These are phyloP conservation scores for Candida coleopterorum DNA, from an alignment of 805 yeast genomes.

Conservation along the genomic window DNA sequence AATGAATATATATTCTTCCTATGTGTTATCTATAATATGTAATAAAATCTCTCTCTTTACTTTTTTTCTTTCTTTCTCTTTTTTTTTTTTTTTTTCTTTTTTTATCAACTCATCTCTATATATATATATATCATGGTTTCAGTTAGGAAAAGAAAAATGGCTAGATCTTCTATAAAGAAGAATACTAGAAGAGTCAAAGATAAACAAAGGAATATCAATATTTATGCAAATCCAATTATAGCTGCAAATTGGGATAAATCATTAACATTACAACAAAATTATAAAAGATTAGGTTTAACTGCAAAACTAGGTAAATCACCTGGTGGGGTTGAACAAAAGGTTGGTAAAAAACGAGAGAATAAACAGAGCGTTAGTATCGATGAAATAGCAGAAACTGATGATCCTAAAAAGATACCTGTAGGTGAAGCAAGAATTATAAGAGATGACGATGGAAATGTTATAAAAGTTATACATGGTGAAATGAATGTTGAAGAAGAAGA, in stretches of 20 bases:
- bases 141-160: constrained; percentile 84
- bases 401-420: constrained; percentile 60
- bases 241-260: constrained; percentile 88
- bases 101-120: not conserved
- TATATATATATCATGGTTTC: constrained; percentile 44
- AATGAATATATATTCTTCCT: not conserved
- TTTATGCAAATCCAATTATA: constrained; percentile 72
- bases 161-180: constrained; percentile 64
- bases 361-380: constrained; percentile 25
- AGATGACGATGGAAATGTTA: constrained; percentile 63
- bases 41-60: not conserved
- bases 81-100: not conserved
- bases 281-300: constrained; percentile 72
- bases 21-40: not conserved
- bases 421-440: constrained; percentile 77
- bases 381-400: constrained; percentile 40
- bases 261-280: constrained; percentile 80
- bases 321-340: constrained; percentile 74
- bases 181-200: constrained; percentile 69
- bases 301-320: constrained; percentile 62
- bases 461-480: constrained; percentile 67
- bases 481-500: constrained; percentile 28
- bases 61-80: too few relatives aligned
- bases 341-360: constrained; percentile 36
- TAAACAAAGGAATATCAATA: constrained; percentile 60